phyloP scores from a whole-genome alignment of 2,329 filamentous ascomycete genomes.

The Cladosporium velox region DNA sequence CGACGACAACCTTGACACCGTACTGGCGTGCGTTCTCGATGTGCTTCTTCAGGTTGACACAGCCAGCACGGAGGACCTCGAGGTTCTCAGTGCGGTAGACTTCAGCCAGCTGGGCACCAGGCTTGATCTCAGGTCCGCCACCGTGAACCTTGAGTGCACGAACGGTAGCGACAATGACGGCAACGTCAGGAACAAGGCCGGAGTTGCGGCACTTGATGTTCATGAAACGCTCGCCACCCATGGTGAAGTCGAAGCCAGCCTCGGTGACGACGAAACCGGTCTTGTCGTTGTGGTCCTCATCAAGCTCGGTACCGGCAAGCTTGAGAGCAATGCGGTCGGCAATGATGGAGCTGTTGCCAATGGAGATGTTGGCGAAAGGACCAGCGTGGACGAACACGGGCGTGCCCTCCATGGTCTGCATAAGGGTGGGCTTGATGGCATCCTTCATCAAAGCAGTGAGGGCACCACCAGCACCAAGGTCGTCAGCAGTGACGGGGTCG shows the following conservation, averaged over 20 bases:
- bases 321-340: slow-evolving; percentile 95
- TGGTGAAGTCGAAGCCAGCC: slow-evolving; percentile 98
- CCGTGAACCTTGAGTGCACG: slow-evolving; percentile 96
- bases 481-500: slow-evolving; percentile 93
- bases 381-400: slow-evolving; percentile 97
- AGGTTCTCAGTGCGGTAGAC: slow-evolving; percentile 94
- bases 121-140: slow-evolving; percentile 88
- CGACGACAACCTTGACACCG: slow-evolving; percentile 91
- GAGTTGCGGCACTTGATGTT: slow-evolving; percentile 99
- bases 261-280: slow-evolving; percentile 94
- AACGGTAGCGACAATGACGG: slow-evolving; percentile 93
- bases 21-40: slow-evolving; percentile 87
- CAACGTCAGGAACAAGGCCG: slow-evolving; percentile 86
- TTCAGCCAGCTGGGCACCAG: slow-evolving; percentile 79
- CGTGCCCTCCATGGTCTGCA: slow-evolving; percentile 97
- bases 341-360: slow-evolving; percentile 92
- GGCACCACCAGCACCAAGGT: slow-evolving; percentile 89
- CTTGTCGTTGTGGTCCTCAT: slow-evolving; percentile 80
- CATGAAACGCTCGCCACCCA: slow-evolving; percentile 99
- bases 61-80: slow-evolving; percentile 84
- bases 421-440: slow-evolving; percentile 97
- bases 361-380: slow-evolving; percentile 97
- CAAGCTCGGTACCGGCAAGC: slow-evolving; percentile 88
- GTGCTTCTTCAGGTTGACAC: slow-evolving; percentile 93
- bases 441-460: slow-evolving; percentile 95